These are phyloP conservation scores for Globomyces pollinis-pini DNA, from an alignment of 192 early-diverging fungal species.

Conservation along the genomic window DNA sequence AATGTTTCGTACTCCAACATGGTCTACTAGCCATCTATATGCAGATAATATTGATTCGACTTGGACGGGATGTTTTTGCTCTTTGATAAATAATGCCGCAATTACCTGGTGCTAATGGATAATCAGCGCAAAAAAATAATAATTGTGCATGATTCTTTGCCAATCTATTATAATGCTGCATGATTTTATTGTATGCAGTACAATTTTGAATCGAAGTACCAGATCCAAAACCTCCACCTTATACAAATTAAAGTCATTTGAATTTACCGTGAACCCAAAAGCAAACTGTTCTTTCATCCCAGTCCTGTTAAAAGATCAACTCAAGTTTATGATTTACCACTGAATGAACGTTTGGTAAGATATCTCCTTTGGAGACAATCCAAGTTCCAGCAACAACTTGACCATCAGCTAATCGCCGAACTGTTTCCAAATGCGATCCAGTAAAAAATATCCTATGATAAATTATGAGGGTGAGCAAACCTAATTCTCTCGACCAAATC, in stretches of 20 bases:
- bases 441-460: constrained; percentile 1
- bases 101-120: constrained; percentile 24
- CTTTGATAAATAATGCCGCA: too few relatives aligned
- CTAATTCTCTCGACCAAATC: constrained; percentile 3
- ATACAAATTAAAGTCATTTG: not conserved
- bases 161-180: constrained; percentile 7
- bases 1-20: constrained; percentile 13
- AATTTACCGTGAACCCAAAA: constrained; percentile 12
- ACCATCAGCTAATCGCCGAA: not conserved
- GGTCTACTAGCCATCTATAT: constrained; percentile 17
- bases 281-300: not conserved
- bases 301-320: too few relatives aligned
- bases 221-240: constrained; percentile 8
- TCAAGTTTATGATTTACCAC: too few relatives aligned
- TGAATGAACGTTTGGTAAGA: not conserved
- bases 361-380: not conserved
- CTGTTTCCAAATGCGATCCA: constrained; percentile 2
- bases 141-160: not conserved
- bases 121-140: constrained; percentile 18
- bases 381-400: constrained; percentile 1
- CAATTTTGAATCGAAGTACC: not conserved
- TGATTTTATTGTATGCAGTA: not conserved
- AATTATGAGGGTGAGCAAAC: too few relatives aligned
- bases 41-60: constrained; percentile 13
- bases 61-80: constrained; percentile 12